These are phyloP conservation scores for Trichopus zeylanicus DNA, from an alignment of 116 monocot genomes.

Conservation along the genomic window DNA sequence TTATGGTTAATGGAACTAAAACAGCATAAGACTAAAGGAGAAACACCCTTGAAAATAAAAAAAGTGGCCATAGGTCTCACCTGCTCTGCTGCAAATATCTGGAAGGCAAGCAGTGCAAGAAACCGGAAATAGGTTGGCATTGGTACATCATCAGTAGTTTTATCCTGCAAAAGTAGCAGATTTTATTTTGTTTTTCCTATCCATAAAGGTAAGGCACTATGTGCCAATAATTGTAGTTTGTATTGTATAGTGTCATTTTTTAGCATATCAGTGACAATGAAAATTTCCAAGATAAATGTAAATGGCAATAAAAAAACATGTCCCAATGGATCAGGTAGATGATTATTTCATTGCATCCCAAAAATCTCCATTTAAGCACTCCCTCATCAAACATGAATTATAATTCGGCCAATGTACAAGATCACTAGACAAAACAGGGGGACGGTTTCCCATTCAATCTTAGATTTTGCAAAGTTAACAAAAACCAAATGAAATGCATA, in stretches of 20 bases:
- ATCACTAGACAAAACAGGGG: no score
- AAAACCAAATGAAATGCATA: slow-evolving; percentile 16
- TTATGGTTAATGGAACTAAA: no score
- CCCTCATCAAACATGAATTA: neutral
- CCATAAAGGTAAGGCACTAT: neutral
- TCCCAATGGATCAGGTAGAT: no score
- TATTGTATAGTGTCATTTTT: no score
- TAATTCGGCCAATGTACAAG: neutral
- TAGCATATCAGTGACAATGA: no score
- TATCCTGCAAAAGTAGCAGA: slow-evolving; percentile 42
- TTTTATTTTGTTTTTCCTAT: neutral
- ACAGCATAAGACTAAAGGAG: neutral
- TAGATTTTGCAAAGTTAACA: no score
- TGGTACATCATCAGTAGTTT: slow-evolving; percentile 50
- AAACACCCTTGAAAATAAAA: neutral
- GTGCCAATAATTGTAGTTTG: no score
- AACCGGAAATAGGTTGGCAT: slow-evolving; percentile 93
- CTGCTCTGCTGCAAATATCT: slow-evolving; percentile 78
- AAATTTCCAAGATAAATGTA: no score
- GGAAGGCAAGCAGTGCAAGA: slow-evolving; percentile 88
- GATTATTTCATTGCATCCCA: neutral
- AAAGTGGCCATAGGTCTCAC: slow-evolving; percentile 16
- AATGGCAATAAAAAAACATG: no score
- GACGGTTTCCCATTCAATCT: no score
- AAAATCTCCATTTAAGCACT: neutral